Percentiles rank a stretch among this genome's conserved stretches.
Evolutionary conservation across 176 grass and related monocot species (phyloP).

Genomic region (Carex scoparia): DNA sequence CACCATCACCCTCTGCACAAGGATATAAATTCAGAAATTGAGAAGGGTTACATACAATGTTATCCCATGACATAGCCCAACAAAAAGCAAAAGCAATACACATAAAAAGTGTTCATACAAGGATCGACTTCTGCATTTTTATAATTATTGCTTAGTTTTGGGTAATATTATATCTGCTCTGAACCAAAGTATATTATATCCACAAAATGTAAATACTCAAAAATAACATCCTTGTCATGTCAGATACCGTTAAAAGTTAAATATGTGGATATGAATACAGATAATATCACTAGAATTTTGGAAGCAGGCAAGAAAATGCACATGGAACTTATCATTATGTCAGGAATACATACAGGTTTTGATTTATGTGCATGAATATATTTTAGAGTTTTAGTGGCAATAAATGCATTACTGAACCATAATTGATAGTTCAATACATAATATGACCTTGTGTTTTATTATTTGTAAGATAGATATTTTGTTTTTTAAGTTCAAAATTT

Average conservation of each 20-base stretch:
- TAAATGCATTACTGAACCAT: neutral
- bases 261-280: neutral
- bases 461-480: neutral
- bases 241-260: neutral
- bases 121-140: neutral
- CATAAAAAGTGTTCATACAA: neutral
- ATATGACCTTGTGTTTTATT: neutral
- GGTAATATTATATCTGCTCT: neutral
- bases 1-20: constrained; percentile 33
- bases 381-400: neutral
- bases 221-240: neutral
- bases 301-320: neutral
- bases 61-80: neutral
- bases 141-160: neutral
- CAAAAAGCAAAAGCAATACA: neutral
- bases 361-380: neutral
- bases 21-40: constrained; percentile 7
- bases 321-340: neutral
- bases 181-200: neutral
- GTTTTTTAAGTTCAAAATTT: neutral
- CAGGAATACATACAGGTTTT: neutral
- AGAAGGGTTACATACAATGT: neutral
- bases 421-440: constrained; percentile 1
- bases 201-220: neutral
- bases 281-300: neutral